phyloP scores from a whole-genome alignment of 345 rosid genomes.

The Salix arbutifolia region DNA sequence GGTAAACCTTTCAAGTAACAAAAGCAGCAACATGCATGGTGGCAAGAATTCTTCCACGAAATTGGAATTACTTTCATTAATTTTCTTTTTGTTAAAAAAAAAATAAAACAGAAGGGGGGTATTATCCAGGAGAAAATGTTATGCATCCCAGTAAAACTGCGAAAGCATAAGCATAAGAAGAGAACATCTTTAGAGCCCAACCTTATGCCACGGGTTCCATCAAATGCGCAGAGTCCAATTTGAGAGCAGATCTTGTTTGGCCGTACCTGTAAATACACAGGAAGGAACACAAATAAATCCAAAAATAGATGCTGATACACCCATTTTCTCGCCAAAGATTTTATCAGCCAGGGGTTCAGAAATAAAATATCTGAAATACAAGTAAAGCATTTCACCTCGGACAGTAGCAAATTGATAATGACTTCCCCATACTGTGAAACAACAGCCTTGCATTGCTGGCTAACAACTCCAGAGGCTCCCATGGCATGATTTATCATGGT shows the following conservation, averaged over 20 bases:
- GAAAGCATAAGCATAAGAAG: background rate
- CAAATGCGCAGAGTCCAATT: conserved; percentile 25
- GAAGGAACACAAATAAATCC: background rate
- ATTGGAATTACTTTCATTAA: background rate
- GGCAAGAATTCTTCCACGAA: background rate
- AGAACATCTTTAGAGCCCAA: background rate
- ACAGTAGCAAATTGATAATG: conserved; percentile 23
- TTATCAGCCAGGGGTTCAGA: background rate
- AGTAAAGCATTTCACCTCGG: conserved; percentile 16
- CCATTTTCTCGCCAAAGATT: background rate
- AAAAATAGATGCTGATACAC: background rate
- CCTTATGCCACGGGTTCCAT: conserved; percentile 22
- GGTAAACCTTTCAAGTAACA: background rate
- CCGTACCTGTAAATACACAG: conserved; percentile 11
- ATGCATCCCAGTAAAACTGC: background rate
- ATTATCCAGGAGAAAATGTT: background rate
- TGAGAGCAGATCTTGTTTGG: conserved; percentile 26
- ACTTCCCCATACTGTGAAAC: conserved; percentile 24
- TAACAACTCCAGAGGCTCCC: conserved; percentile 27
- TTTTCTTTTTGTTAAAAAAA: background rate
- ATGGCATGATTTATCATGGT: conserved; percentile 32
- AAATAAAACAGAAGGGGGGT: background rate
- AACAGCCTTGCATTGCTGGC: conserved; percentile 31
- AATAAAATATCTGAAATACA: background rate
- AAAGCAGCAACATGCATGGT: background rate